phyloP scores from a whole-genome alignment of 2,329 filamentous ascomycete species.

The Penicillium sp. region DNA sequence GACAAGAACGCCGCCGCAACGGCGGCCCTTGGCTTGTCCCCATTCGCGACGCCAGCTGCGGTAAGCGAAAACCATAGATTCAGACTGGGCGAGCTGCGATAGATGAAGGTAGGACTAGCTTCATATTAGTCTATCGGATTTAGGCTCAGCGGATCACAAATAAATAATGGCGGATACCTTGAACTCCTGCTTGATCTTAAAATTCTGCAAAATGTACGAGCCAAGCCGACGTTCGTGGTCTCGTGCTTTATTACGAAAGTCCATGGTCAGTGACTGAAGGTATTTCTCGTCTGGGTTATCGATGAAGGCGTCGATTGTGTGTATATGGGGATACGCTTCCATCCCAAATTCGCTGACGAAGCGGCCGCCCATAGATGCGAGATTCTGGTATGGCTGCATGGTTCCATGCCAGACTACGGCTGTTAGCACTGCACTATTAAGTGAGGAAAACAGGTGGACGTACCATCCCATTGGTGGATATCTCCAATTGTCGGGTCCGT shows the following conservation, averaged over 20 bases:
- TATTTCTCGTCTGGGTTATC: slow-evolving; percentile 75
- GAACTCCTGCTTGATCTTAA: slow-evolving; percentile 62
- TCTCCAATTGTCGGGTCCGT: slow-evolving; percentile 82
- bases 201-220: slow-evolving; percentile 87
- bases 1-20: slow-evolving; percentile 52
- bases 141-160: slow-evolving; percentile 7
- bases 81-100: slow-evolving; percentile 65
- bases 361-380: slow-evolving; percentile 79
- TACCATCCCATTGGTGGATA: slow-evolving; percentile 90
- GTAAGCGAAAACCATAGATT: slow-evolving; percentile 65
- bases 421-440: too few species aligned
- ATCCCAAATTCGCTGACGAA: slow-evolving; percentile 97
- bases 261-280: slow-evolving; percentile 81
- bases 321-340: slow-evolving; percentile 84
- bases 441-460: slow-evolving; percentile 10
- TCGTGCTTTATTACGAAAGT: slow-evolving; percentile 95
- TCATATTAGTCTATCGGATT: slow-evolving; percentile 29
- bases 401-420: slow-evolving; percentile 84
- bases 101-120: slow-evolving; percentile 70
- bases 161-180: slow-evolving; percentile 50
- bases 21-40: slow-evolving; percentile 44
- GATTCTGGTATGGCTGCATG: slow-evolving; percentile 90
- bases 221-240: slow-evolving; percentile 86
- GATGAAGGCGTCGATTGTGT: slow-evolving; percentile 81
- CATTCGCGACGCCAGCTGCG: slow-evolving; percentile 57